phyloP scores from a whole-genome alignment of 768 basidiomycete species.

The Auriscalpium orientale region DNA sequence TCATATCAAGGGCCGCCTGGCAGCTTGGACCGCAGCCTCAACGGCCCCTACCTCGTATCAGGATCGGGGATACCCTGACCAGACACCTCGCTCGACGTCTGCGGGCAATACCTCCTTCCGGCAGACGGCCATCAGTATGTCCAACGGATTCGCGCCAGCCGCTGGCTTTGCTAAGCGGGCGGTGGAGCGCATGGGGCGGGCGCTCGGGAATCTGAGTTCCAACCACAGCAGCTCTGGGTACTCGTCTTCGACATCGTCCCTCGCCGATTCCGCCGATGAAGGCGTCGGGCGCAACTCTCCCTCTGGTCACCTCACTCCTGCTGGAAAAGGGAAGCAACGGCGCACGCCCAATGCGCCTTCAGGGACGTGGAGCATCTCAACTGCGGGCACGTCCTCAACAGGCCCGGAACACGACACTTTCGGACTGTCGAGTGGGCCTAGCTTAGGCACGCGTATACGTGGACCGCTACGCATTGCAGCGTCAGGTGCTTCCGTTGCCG shows the following conservation, averaged over 20 bases:
- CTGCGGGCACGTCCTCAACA: constrained; percentile 42
- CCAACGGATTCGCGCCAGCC: constrained; percentile 58
- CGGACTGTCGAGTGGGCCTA: constrained; percentile 32
- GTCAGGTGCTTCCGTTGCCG: constrained; percentile 22
- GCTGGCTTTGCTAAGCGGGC: constrained; percentile 55
- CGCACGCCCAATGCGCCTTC: constrained; percentile 59
- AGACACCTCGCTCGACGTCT: constrained; percentile 13
- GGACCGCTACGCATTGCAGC: constrained; percentile 35
- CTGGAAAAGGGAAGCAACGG: constrained; percentile 30
- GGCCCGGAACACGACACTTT: constrained; percentile 35
- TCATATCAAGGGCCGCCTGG: constrained; percentile 40
- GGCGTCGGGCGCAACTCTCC: constrained; percentile 8
- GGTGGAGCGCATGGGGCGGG: constrained; percentile 55
- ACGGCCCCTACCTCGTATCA: constrained; percentile 10
- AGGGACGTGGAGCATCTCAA: constrained; percentile 40
- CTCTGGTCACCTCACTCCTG: constrained; percentile 7
- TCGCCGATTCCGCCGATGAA: constrained; percentile 1
- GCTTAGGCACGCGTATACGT: constrained; percentile 50
- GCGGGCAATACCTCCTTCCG: constrained; percentile 32
- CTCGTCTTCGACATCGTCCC: constrained; percentile 33
- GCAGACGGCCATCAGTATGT: constrained; percentile 70
- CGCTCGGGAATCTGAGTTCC: constrained; percentile 8
- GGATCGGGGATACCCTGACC: constrained; percentile 24
- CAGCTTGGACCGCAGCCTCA: constrained; percentile 34
- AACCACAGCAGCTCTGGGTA: constrained; percentile 1